Evolutionary conservation across 768 basidiomycete genomes (phyloP).

Genomic region (Mycena belliarum): DNA sequence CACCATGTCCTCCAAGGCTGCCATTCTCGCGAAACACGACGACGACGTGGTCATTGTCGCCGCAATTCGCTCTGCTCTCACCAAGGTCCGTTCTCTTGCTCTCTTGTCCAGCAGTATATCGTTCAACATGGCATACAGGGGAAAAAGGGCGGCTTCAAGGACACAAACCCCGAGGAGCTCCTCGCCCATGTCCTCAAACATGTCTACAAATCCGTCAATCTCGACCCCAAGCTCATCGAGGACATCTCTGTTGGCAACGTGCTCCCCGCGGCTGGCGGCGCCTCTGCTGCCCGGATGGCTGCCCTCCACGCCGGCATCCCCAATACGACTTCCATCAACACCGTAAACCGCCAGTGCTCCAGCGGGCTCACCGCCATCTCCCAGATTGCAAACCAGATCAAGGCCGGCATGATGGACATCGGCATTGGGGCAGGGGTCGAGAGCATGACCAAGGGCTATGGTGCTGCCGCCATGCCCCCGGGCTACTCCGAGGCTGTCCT

Average conservation of each 20-base stretch:
- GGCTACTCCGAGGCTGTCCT: slow-evolving; percentile 67
- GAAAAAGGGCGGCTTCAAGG: slow-evolving; percentile 89
- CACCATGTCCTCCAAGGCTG: slow-evolving; percentile 50
- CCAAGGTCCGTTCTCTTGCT: slow-evolving; percentile 60
- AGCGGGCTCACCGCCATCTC: slow-evolving; percentile 82
- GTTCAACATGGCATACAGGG: slow-evolving; percentile 42
- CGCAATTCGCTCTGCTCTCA: slow-evolving; percentile 88
- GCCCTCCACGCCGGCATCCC: slow-evolving; percentile 86
- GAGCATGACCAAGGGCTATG: slow-evolving; percentile 84
- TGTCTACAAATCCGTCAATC: slow-evolving; percentile 62
- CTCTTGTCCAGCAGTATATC: neutral
- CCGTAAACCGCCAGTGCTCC: slow-evolving; percentile 90
- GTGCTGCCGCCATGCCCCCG: slow-evolving; percentile 54
- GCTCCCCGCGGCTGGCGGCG: slow-evolving; percentile 84
- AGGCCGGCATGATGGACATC: slow-evolving; percentile 79
- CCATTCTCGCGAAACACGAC: slow-evolving; percentile 69
- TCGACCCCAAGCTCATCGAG: slow-evolving; percentile 83
- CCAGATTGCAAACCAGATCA: slow-evolving; percentile 81
- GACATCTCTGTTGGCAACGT: slow-evolving; percentile 89
- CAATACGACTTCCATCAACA: slow-evolving; percentile 69
- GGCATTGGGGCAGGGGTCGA: slow-evolving; percentile 92
- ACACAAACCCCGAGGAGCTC: slow-evolving; percentile 82
- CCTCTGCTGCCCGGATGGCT: slow-evolving; percentile 82
- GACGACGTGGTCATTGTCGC: slow-evolving; percentile 90
- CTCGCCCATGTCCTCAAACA: slow-evolving; percentile 76